Evolutionary conservation across 2,329 filamentous ascomycete species (phyloP), one percentile per base, ranked within the genome.

Genomic region (Calycina herbarum): DNA sequence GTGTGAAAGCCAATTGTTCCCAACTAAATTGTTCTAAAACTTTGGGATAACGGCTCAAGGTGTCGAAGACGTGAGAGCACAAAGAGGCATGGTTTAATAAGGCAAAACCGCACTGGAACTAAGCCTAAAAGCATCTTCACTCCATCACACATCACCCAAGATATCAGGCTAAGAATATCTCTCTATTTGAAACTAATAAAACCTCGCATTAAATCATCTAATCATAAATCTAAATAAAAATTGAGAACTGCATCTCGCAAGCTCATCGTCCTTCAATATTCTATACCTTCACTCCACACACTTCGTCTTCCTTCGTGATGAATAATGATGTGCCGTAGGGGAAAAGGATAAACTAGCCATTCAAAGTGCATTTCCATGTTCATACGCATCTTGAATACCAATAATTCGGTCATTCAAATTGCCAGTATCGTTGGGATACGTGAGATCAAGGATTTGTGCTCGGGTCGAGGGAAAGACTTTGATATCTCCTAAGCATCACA

Each of bases 241-340:
- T 27, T 27, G 48, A 54, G 48, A 54, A 27, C 20, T 54, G 48
- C 48, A 54, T 54, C 48, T 24, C 48, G n/a, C 48, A 54, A 54
- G 48, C 48, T 54, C 48, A 54, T 27, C 48, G 20, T 54, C 48
- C 20, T 11, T 54, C 10, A 27, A 13, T 13, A 24, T 24, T 54
- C 20, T 10, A 48, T 54, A 54, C 48, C 20, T 27, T 54, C 48
- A 54, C 20, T 24, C 8, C 20, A 27, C 20, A 27, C 20, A 24
- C 10, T 10, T 3, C 4, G 11, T 13, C 48, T 24, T 54, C 7
- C 48, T 54, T 5, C 48, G 48, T 54, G 48, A 54, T 13, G 8
- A 54, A 27, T 27, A 24, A 24, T 27, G 48, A 24, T 24, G 20
- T 20, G 2, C 2, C 13, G 13, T 54, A 11, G 10, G 20, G 20